These are phyloP conservation scores for Zygotorulaspora danielsina DNA, from an alignment of 805 yeast species.

Conservation along the genomic window DNA sequence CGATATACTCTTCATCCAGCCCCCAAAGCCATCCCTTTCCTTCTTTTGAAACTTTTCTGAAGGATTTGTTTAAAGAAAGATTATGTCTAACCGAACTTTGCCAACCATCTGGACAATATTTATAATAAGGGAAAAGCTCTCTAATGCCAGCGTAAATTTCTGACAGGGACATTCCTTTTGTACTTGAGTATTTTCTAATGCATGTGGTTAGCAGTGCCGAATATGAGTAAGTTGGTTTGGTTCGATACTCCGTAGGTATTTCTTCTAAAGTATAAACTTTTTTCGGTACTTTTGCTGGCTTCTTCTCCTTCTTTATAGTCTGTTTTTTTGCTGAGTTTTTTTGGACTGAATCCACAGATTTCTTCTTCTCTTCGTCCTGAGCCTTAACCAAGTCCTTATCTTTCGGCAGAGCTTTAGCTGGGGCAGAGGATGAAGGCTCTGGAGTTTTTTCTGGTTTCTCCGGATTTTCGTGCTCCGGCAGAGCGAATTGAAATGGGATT, in stretches of 20 bases:
- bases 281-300: constrained; percentile 51
- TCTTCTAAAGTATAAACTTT: constrained; percentile 73
- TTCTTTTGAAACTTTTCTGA: constrained; percentile 73
- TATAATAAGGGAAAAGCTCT: constrained; percentile 84
- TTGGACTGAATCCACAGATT: constrained; percentile 9
- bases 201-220: constrained; percentile 79
- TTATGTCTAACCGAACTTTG: constrained; percentile 92
- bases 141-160: constrained; percentile 86
- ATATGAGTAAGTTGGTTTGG: constrained; percentile 78
- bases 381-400: constrained; percentile 11
- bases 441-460: constrained; percentile 43
- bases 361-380: constrained; percentile 12
- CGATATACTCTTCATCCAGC: constrained; percentile 76
- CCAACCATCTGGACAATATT: constrained; percentile 97
- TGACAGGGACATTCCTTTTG: constrained; percentile 71
- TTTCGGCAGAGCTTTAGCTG: constrained; percentile 13
- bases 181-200: constrained; percentile 59
- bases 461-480: constrained; percentile 62
- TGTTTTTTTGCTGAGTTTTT: constrained; percentile 35
- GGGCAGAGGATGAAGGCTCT: constrained; percentile 13
- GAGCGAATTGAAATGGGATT: constrained; percentile 78
- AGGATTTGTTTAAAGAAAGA: constrained; percentile 78
- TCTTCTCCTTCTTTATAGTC: constrained; percentile 46
- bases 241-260: constrained; percentile 80
- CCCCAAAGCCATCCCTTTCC: constrained; percentile 98